Base-by-base conservation (phyloP, 2,329 filamentous ascomycete genomes). In the Hypoxylon sp. region DNA sequence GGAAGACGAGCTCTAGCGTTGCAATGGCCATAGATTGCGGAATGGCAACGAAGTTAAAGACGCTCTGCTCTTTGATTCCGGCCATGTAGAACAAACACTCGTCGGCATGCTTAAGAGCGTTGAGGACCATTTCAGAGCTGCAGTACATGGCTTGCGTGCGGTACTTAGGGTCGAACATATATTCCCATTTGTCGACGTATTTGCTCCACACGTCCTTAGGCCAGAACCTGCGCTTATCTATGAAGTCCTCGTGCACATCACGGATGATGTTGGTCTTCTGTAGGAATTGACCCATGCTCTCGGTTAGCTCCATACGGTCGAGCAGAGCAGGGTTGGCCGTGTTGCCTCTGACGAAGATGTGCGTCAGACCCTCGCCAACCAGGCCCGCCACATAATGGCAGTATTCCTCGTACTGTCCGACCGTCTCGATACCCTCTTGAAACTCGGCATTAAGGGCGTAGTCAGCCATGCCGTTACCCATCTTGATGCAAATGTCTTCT, bases 241-340 rank as follows among this genome's bases (percentile, higher is more conserved):
- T 86, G 71, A 89, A 89, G 75, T 99, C 95, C 78, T 99, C 95
- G 71, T 89, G 88, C 68, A 98, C 87, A 77, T 99, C 95, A 75
- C 95, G 92, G 75, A 98, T 97, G 77, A 99, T 97, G 84, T 99
- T 99, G 69, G 93, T 97, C 84, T 99, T 97, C 76, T 99, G 95
- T 65, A 99, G 82, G 79, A 99, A 97, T 70, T 97, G 91, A 22
- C 93, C 95, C 95, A 99, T 99, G 46, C 93, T 94, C 79, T 97
- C 94, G 71, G 93, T 92, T 51, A 99, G 86, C 64, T 92, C 84
- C 32, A 91, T 89, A 53, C 92, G 88, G 67, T 94, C 86, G 54
- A 94, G 81, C 53, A 99, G 85, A 59, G 89, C 91, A 2, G 92
- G 90, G 77, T 97, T 97, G 64, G 93, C 95, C 59, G 97, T 89